phyloP scores from a whole-genome alignment of 1,139 yeast species.

The Pichia sp. region DNA sequence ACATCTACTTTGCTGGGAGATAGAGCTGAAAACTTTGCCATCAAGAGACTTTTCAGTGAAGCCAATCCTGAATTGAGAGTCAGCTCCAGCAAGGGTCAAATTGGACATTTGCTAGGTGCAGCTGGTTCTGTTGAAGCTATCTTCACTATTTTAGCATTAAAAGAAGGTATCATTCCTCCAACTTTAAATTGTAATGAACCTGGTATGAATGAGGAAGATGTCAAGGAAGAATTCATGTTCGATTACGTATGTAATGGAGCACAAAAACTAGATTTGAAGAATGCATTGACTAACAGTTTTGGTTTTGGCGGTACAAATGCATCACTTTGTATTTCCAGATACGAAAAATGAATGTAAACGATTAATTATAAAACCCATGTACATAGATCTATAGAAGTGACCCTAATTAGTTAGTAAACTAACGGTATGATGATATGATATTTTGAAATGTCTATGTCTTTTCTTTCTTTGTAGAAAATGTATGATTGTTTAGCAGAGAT shows the following conservation, averaged over 20 bases:
- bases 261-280: constrained; percentile 25
- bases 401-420: constrained; percentile 33
- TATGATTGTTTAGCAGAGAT: constrained; percentile 62
- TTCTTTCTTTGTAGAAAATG: constrained; percentile 43
- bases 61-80: constrained; percentile 37
- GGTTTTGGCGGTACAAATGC: constrained; percentile 99
- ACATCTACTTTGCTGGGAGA: constrained; percentile 93
- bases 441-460: neutral
- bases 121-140: constrained; percentile 95
- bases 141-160: constrained; percentile 68
- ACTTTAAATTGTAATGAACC: constrained; percentile 65
- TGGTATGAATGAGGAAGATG: constrained; percentile 46
- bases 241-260: constrained; percentile 60
- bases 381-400: no score
- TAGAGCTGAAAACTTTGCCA: constrained; percentile 80
- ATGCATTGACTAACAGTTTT: constrained; percentile 83
- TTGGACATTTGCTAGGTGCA: constrained; percentile 94
- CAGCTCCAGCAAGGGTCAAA: constrained; percentile 87
- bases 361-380: neutral
- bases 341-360: neutral
- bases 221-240: constrained; percentile 43
- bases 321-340: constrained; percentile 49
- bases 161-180: constrained; percentile 65
- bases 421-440: constrained; percentile 38
- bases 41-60: constrained; percentile 48